Conservation (phyloP, 192 early-diverging fungal genomes). For the Lobosporangium transversale region DNA sequence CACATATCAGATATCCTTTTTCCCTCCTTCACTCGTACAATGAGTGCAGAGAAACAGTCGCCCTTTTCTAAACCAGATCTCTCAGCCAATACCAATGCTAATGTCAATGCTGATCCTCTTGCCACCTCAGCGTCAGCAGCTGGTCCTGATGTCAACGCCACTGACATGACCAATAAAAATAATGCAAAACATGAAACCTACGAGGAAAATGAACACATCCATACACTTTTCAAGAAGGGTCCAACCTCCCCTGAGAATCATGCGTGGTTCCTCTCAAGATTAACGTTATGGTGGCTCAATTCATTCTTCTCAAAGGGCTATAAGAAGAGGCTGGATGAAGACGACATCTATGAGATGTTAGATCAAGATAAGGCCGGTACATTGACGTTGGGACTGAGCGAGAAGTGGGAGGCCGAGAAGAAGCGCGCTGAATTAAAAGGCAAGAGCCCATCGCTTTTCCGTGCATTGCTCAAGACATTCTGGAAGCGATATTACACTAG, state of each 20-base stretch:
- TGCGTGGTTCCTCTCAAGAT: constrained; percentile 46
- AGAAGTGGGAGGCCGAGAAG: constrained; percentile 29
- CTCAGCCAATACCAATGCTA: too few relatives aligned
- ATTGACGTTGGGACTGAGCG: neutral
- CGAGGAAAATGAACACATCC: constrained; percentile 13
- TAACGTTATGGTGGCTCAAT: constrained; percentile 50
- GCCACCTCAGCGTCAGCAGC: too few relatives aligned
- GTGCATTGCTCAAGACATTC: constrained; percentile 24
- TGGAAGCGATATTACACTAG: constrained; percentile 33
- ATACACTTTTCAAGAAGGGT: constrained; percentile 33
- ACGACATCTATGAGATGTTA: constrained; percentile 56
- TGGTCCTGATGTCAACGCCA: too few relatives aligned
- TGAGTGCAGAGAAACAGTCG: too few relatives aligned
- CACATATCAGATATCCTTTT: too few relatives aligned
- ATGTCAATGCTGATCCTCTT: too few relatives aligned
- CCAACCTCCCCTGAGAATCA: constrained; percentile 42
- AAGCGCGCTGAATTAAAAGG: constrained; percentile 14
- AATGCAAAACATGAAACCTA: too few relatives aligned
- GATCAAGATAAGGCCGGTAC: constrained; percentile 18
- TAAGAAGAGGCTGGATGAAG: constrained; percentile 28
- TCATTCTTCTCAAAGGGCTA: constrained; percentile 47
- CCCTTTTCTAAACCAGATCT: too few relatives aligned
- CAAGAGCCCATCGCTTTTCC: constrained; percentile 22
- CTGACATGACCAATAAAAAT: too few relatives aligned
- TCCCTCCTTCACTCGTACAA: too few relatives aligned